Evolutionary conservation across 257 asterid genomes (phyloP).

Genomic region (Salvia hispanica): DNA sequence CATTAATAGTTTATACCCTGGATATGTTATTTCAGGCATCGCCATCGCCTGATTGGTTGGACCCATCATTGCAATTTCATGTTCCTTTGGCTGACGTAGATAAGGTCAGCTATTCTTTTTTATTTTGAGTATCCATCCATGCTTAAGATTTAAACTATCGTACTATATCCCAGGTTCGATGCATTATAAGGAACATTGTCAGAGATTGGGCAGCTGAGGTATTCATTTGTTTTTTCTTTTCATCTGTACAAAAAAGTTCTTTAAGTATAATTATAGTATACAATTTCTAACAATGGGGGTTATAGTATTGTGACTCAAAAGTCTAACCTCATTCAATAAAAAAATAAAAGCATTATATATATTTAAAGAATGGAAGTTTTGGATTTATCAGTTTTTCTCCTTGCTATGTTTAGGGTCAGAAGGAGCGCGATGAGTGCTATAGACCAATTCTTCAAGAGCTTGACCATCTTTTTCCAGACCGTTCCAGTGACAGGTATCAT

Average conservation of each 20-base stretch:
- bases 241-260: constrained; percentile 20
- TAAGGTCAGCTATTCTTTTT: constrained; percentile 57
- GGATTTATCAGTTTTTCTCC: not conserved
- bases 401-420: constrained; percentile 65
- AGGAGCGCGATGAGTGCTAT: constrained; percentile 90
- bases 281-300: constrained; percentile 4
- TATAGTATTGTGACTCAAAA: constrained; percentile 3
- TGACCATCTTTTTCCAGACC: constrained; percentile 66
- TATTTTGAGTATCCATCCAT: constrained; percentile 8
- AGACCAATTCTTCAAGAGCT: constrained; percentile 90
- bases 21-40: constrained; percentile 61
- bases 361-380: constrained; percentile 12
- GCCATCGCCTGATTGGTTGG: constrained; percentile 77
- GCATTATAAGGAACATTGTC: constrained; percentile 91
- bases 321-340: not conserved
- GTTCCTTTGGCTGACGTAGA: constrained; percentile 95
- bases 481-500: constrained; percentile 57
- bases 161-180: constrained; percentile 65
- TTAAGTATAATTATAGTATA: too few species aligned
- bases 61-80: constrained; percentile 69
- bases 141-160: constrained; percentile 13
- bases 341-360: not conserved
- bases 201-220: constrained; percentile 99
- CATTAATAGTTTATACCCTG: constrained; percentile 3
- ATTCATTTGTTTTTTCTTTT: constrained; percentile 30